These are phyloP conservation scores for Teunomyces gatunensis DNA, from an alignment of 805 yeast species.

Conservation along the genomic window DNA sequence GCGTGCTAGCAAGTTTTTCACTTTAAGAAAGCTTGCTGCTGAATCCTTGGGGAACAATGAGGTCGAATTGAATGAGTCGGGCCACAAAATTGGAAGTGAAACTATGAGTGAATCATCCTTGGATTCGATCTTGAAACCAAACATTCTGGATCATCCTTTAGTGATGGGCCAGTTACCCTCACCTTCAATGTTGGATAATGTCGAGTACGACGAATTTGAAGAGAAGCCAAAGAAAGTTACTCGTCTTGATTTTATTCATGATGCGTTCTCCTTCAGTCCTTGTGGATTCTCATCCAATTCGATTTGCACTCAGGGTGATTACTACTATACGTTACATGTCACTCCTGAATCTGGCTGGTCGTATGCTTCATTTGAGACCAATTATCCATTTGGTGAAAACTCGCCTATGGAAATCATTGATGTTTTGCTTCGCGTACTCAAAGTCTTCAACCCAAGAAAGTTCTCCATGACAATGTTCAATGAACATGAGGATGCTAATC, in stretches of 20 bases:
- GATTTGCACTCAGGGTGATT: slow-evolving; percentile 46
- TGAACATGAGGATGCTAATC: slow-evolving; percentile 14
- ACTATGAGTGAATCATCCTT: slow-evolving; percentile 65
- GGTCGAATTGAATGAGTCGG: slow-evolving; percentile 60
- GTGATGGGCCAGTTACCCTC: slow-evolving; percentile 28
- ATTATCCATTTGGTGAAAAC: slow-evolving; percentile 52
- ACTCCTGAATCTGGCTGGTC: slow-evolving; percentile 96
- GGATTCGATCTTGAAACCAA: slow-evolving; percentile 49
- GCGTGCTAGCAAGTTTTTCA: slow-evolving; percentile 57
- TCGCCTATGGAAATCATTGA: slow-evolving; percentile 44
- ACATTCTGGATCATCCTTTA: slow-evolving; percentile 1
- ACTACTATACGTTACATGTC: slow-evolving; percentile 81
- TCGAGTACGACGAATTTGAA: slow-evolving; percentile 21
- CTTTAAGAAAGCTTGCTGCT: slow-evolving; percentile 46
- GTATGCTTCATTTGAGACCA: slow-evolving; percentile 93
- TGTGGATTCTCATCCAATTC: slow-evolving; percentile 95
- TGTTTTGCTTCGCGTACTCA: slow-evolving; percentile 59
- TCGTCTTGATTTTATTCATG: slow-evolving; percentile 50
- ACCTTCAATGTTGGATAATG: slow-evolving; percentile 29
- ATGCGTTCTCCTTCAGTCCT: slow-evolving; percentile 88
- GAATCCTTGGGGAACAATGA: slow-evolving; percentile 38
- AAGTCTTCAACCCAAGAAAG: slow-evolving; percentile 69
- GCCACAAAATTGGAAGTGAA: slow-evolving; percentile 74
- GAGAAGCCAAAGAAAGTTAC: slow-evolving; percentile 6
- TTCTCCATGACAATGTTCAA: slow-evolving; percentile 53